Conservation (phyloP, 2,329 filamentous ascomycete species). For the Aspergillus sp. region DNA sequence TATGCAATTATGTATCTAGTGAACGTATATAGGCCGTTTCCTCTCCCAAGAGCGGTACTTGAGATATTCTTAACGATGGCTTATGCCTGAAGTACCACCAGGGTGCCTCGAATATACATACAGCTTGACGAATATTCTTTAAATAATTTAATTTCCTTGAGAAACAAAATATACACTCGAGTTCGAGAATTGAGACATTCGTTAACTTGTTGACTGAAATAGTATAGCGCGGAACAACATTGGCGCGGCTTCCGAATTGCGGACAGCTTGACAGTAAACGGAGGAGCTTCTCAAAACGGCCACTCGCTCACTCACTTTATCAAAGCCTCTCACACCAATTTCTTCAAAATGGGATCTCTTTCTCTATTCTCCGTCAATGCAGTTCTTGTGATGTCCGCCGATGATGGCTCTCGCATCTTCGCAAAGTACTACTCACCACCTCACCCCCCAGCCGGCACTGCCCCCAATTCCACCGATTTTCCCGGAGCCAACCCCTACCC, state of each 20-base stretch:
- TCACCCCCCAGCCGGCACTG: constrained; percentile 61
- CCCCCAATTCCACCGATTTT: constrained; percentile 57
- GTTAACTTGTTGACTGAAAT: neutral
- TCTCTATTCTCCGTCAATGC: constrained; percentile 75
- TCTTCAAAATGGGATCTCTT: constrained; percentile 66
- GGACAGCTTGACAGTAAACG: constrained; percentile 25
- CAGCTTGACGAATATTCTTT: neutral
- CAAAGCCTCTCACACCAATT: constrained; percentile 2
- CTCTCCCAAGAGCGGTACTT: constrained; percentile 17
- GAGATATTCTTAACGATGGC: constrained; percentile 6
- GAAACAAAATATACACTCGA: neutral
- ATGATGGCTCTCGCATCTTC: constrained; percentile 89
- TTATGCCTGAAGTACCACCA: neutral
- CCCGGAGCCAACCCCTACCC: constrained; percentile 76
- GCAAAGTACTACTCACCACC: constrained; percentile 86
- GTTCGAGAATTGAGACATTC: neutral
- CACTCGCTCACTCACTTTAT: constrained; percentile 5
- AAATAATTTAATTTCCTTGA: neutral
- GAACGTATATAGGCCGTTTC: constrained; percentile 21
- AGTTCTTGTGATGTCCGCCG: constrained; percentile 74
- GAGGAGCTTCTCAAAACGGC: neutral
- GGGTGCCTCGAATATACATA: neutral
- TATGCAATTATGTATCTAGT: constrained; percentile 17
- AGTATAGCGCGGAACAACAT: constrained; percentile 26
- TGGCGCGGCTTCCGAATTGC: constrained; percentile 22